A percentile compares a stretch with the other conserved stretches of the same genome.
Evolutionary conservation across 2,329 filamentous ascomycete genomes (phyloP).

Genomic region (Curvularia spicifera): DNA sequence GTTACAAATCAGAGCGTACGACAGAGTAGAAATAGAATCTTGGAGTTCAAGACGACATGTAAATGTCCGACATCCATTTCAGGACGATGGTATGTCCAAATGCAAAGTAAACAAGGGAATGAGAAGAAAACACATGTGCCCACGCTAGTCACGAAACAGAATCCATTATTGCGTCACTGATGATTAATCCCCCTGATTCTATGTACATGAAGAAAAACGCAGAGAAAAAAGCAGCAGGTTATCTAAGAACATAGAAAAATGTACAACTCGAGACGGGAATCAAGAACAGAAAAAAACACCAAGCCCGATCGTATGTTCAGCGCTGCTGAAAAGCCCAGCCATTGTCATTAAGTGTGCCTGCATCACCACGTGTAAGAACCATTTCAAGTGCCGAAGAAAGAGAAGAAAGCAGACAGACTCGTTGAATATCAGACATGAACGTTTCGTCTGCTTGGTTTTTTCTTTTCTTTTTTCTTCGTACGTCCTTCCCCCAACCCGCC

Average conservation of each 20-base stretch:
- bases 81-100: too few species aligned
- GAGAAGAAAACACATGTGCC: not conserved
- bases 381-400: not conserved
- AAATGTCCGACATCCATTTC: conserved; percentile 1
- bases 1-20: too few species aligned
- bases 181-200: not conserved
- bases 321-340: conserved; percentile 2
- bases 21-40: too few species aligned
- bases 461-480: not conserved
- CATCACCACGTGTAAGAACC: not conserved
- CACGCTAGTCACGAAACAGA: not conserved
- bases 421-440: not conserved
- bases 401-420: not conserved
- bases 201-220: conserved; percentile 18
- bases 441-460: not conserved
- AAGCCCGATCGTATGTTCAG: not conserved
- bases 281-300: not conserved
- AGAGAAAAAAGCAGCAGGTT: conserved; percentile 25
- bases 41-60: conserved; percentile 1
- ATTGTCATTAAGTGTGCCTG: not conserved
- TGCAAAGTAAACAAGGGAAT: not conserved
- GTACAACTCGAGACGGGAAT: not conserved
- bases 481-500: not conserved
- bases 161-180: not conserved
- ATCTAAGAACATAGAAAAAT: not conserved